Conservation (phyloP, 306 rosid species). For the Fagus crenata region DNA sequence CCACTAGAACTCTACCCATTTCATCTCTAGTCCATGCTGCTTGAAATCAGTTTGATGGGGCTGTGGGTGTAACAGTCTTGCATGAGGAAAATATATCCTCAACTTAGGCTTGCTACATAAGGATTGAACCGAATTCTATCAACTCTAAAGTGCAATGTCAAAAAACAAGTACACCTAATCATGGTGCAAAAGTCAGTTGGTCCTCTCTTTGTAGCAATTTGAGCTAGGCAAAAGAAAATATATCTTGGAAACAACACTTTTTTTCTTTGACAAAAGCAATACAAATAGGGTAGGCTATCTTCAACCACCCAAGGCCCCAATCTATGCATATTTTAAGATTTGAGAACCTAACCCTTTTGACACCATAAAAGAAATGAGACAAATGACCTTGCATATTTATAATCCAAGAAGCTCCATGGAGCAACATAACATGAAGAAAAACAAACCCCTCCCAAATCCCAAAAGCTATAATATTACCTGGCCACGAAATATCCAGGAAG, state of each 20-base stretch:
- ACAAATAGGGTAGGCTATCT: not conserved
- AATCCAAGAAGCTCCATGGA: constrained; percentile 12
- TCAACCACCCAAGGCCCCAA: not conserved
- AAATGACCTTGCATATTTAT: constrained; percentile 25
- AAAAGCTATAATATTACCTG: not conserved
- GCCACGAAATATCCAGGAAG: not conserved
- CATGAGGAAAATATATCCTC: no score
- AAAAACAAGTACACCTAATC: no score
- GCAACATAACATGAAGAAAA: constrained; percentile 34
- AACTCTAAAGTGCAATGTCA: no score
- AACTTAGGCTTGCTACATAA: no score
- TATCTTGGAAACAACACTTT: not conserved
- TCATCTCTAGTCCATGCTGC: no score
- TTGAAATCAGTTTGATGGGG: no score
- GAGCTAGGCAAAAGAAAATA: not conserved
- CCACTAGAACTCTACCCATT: no score
- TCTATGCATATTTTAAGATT: not conserved
- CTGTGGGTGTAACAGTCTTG: no score
- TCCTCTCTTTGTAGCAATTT: not conserved
- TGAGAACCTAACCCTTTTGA: not conserved
- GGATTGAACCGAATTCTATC: no score
- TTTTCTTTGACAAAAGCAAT: not conserved
- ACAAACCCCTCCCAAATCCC: constrained; percentile 19
- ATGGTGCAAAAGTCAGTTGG: no score
- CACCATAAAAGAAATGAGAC: not conserved